A percentile compares a stretch with the other conserved stretches of the same genome.
phyloP scores from a whole-genome alignment of 169 alveolate species.

The Cryptosporidium ubiquitum region DNA sequence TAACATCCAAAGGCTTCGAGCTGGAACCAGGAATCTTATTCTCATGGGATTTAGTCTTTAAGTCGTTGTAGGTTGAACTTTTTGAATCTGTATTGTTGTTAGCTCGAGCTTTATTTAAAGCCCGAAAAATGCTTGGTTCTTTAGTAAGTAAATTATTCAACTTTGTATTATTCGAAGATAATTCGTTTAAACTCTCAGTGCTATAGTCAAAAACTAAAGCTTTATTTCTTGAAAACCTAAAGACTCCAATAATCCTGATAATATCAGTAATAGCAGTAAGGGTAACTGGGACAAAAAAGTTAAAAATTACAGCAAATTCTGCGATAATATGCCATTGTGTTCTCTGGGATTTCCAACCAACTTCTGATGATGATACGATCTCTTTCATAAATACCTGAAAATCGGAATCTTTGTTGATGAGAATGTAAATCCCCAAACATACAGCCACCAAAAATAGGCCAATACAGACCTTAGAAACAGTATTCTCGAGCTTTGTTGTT shows the following conservation, averaged over 20 bases:
- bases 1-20: not conserved
- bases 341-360: not conserved
- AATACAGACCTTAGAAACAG: constrained; percentile 5
- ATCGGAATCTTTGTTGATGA: not conserved
- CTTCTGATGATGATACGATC: not conserved
- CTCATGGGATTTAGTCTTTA: not conserved
- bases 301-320: constrained; percentile 41
- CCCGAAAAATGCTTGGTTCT: not conserved
- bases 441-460: not conserved
- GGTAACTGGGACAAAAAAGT: constrained; percentile 48
- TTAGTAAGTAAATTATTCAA: not conserved
- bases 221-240: constrained; percentile 30
- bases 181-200: not conserved
- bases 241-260: constrained; percentile 25
- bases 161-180: not conserved
- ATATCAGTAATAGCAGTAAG: constrained; percentile 45
- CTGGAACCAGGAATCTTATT: not conserved
- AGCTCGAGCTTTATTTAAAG: not conserved
- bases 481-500: constrained; percentile 10
- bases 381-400: not conserved
- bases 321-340: not conserved
- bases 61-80: not conserved
- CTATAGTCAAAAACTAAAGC: not conserved
- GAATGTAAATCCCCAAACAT: not conserved
- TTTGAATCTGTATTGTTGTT: not conserved